These are phyloP conservation scores for Penicillium paxilli DNA, from an alignment of 495 filamentous ascomycete genomes.

Conservation along the genomic window DNA sequence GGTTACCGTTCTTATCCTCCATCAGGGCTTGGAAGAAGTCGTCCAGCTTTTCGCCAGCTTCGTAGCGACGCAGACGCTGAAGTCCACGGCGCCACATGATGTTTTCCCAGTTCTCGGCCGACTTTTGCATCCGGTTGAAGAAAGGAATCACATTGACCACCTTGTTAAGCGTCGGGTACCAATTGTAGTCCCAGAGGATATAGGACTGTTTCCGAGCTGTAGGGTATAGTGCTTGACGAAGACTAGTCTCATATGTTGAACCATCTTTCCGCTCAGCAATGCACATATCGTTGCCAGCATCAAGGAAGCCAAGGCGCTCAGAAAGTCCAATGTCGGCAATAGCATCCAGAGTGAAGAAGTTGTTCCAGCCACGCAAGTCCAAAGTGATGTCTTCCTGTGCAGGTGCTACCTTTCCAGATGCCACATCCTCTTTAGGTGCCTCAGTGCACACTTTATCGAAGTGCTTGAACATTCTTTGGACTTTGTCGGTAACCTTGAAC, in stretches of 20 bases:
- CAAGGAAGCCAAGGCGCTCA: slow-evolving; percentile 53
- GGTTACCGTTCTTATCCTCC: slow-evolving; percentile 51
- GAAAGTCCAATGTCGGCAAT: slow-evolving; percentile 55
- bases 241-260: slow-evolving; percentile 36
- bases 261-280: slow-evolving; percentile 42
- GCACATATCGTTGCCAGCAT: slow-evolving; percentile 43
- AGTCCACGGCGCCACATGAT: slow-evolving; percentile 43
- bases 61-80: slow-evolving; percentile 41
- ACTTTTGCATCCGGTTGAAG: slow-evolving; percentile 28
- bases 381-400: slow-evolving; percentile 30
- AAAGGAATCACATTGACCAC: slow-evolving; percentile 33
- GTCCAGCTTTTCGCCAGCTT: slow-evolving; percentile 53
- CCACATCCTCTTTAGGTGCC: slow-evolving; percentile 21
- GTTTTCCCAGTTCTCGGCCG: slow-evolving; percentile 29
- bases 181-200: slow-evolving; percentile 50
- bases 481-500: slow-evolving; percentile 54
- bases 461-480: slow-evolving; percentile 38
- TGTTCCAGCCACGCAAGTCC: slow-evolving; percentile 47
- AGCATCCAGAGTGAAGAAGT: slow-evolving; percentile 49
- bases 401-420: slow-evolving; percentile 22
- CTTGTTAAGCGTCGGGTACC: slow-evolving; percentile 37
- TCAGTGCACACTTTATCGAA: slow-evolving; percentile 37
- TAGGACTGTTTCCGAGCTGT: slow-evolving; percentile 43
- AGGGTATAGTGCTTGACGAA: slow-evolving; percentile 47
- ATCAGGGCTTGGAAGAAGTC: slow-evolving; percentile 59